These are phyloP conservation scores for Haberlea rhodopensis DNA, from an alignment of 257 asterid genomes.

Conservation along the genomic window DNA sequence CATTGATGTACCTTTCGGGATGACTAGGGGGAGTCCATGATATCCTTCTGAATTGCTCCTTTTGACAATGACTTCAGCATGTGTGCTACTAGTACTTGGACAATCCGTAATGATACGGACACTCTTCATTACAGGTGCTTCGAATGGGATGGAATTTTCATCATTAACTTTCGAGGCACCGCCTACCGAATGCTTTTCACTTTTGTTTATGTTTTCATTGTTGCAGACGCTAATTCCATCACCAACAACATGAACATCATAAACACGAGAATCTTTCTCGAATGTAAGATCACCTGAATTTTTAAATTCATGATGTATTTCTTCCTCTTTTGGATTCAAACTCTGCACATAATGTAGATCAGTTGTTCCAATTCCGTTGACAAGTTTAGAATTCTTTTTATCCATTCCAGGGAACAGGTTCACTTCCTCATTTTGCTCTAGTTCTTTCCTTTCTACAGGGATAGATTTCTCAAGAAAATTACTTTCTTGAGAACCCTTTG, in stretches of 20 bases:
- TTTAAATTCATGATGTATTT: conserved; percentile 16
- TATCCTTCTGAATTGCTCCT: conserved; percentile 37
- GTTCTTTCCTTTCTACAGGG: conserved; percentile 26
- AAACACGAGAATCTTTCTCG: conserved; percentile 29
- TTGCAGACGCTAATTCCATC: conserved; percentile 22
- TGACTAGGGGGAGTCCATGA: conserved; percentile 58
- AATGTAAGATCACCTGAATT: conserved; percentile 10
- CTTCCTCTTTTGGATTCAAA: conserved; percentile 26
- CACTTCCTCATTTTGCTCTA: conserved; percentile 24
- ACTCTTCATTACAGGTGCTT: conserved; percentile 29
- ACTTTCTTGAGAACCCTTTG: conserved; percentile 27
- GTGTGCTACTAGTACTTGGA: conserved; percentile 26
- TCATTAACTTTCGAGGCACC: conserved; percentile 18
- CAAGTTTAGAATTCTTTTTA: conserved; percentile 31
- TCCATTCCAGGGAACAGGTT: conserved; percentile 21
- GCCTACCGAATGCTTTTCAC: conserved; percentile 2
- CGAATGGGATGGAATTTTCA: conserved; percentile 27
- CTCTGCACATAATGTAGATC: conserved; percentile 18
- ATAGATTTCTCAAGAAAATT: conserved; percentile 22
- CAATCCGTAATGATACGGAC: conserved; percentile 9
- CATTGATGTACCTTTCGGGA: conserved; percentile 32
- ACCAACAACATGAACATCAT: conserved; percentile 42
- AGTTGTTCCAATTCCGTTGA: conserved; percentile 28
- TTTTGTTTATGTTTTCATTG: conserved; percentile 12
- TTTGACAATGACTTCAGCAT: conserved; percentile 31